Evolutionary conservation across 352 stramenopile genomes (phyloP).

Genomic region (Globisporangium middletonii): DNA sequence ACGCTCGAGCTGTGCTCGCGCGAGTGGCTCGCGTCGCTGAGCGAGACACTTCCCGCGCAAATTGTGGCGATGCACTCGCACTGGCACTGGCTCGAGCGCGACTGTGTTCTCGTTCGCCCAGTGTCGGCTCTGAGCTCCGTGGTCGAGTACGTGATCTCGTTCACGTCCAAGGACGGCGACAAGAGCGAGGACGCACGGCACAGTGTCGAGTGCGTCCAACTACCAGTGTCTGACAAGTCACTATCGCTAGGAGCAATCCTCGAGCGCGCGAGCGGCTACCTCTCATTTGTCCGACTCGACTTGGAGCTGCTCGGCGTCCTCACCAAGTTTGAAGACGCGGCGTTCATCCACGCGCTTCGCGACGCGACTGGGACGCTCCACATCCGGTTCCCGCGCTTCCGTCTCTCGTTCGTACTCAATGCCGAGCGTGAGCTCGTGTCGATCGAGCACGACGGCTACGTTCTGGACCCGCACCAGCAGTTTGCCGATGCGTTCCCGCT

Average conservation of each 20-base stretch:
- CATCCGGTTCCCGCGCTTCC: slow-evolving; percentile 36
- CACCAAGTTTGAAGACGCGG: slow-evolving; percentile 34
- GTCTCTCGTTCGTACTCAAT: slow-evolving; percentile 28
- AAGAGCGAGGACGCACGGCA: too few species aligned
- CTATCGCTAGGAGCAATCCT: too few species aligned
- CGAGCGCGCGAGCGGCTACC: slow-evolving; percentile 11
- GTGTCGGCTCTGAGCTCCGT: slow-evolving; percentile 2
- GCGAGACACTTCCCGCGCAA: slow-evolving; percentile 17
- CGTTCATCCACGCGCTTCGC: slow-evolving; percentile 29
- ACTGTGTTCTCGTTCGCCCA: slow-evolving; percentile 33
- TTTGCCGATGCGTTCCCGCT: slow-evolving; percentile 31
- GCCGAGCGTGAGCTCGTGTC: slow-evolving; percentile 16
- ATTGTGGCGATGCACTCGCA: slow-evolving; percentile 31
- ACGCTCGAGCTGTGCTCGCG: slow-evolving; percentile 29
- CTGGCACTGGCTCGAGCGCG: slow-evolving; percentile 42
- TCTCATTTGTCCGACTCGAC: slow-evolving; percentile 18
- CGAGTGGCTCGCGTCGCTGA: slow-evolving; percentile 23
- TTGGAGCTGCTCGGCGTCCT: slow-evolving; percentile 13
- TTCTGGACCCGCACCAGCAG: slow-evolving; percentile 27
- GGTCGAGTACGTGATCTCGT: background rate
- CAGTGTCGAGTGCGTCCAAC: slow-evolving; percentile 11
- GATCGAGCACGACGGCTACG: slow-evolving; percentile 31
- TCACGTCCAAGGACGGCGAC: background rate
- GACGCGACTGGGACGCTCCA: slow-evolving; percentile 14
- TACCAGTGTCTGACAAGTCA: slow-evolving; percentile 26